phyloP scores from a whole-genome alignment of 2,329 filamentous ascomycete species.

The Coleophoma eucalyptorum region DNA sequence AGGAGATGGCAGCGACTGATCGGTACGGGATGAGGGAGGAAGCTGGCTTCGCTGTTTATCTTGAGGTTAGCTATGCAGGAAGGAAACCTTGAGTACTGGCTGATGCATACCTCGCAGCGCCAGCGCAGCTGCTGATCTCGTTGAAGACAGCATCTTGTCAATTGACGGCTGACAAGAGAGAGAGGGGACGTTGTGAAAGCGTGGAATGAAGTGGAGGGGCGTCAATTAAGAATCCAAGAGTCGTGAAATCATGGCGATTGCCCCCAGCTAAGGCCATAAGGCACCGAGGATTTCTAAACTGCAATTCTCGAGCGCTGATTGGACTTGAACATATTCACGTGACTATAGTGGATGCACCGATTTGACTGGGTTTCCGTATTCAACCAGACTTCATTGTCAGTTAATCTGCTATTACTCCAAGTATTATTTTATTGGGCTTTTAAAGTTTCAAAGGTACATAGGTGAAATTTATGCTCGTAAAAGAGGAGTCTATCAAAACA shows the following conservation, averaged over 20 bases:
- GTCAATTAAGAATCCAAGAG: slow-evolving; percentile 3
- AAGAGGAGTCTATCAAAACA: neutral
- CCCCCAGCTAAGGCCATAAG: too few species aligned
- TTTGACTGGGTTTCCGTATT: too few species aligned
- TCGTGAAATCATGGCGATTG: too few species aligned
- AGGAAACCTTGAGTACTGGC: neutral
- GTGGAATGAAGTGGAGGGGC: slow-evolving; percentile 13
- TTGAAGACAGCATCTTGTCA: slow-evolving; percentile 35
- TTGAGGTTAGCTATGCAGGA: slow-evolving; percentile 20
- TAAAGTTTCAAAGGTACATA: neutral
- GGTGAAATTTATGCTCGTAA: neutral
- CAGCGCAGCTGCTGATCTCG: slow-evolving; percentile 36
- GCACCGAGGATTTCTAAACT: too few species aligned
- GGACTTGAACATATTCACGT: too few species aligned
- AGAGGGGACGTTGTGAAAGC: slow-evolving; percentile 12
- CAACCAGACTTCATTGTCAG: too few species aligned
- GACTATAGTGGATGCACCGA: too few species aligned
- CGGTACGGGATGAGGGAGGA: slow-evolving; percentile 60
- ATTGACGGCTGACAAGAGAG: slow-evolving; percentile 14
- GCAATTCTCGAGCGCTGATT: too few species aligned
- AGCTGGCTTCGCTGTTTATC: slow-evolving; percentile 58
- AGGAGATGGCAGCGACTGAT: slow-evolving; percentile 61
- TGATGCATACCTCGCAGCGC: slow-evolving; percentile 35
- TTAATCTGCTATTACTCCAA: too few species aligned
- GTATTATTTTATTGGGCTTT: too few species aligned